Evolutionary conservation across 2,329 filamentous ascomycete species (phyloP).

Genomic region (Blastomyces parvus): DNA sequence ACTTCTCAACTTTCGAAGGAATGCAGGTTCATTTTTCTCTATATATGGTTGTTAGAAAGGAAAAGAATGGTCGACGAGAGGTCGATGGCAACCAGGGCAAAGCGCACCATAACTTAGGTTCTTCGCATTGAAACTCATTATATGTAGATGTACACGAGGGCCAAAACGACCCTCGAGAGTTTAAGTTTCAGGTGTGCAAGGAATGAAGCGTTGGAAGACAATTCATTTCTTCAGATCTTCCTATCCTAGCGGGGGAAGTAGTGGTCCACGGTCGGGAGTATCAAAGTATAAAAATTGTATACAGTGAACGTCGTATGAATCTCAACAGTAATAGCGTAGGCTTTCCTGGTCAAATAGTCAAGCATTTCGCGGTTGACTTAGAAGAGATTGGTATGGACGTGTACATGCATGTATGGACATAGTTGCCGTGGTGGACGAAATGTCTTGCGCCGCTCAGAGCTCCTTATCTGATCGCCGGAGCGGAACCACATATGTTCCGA

Average conservation of each 20-base stretch:
- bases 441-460: background rate
- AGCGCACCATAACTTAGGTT: conserved; percentile 35
- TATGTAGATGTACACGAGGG: background rate
- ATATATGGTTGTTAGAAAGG: background rate
- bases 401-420: background rate
- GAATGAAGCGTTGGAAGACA: background rate
- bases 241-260: background rate
- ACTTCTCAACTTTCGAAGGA: conserved; percentile 33
- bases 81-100: conserved; percentile 3
- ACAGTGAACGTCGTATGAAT: background rate
- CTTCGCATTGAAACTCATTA: conserved; percentile 36
- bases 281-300: background rate
- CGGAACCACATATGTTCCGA: conserved; percentile 1
- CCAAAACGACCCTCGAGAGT: background rate
- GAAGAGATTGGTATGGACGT: background rate
- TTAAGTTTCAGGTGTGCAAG: background rate
- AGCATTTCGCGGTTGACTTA: background rate
- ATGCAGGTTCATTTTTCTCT: conserved; percentile 36
- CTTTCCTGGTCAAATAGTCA: background rate
- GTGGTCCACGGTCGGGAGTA: background rate
- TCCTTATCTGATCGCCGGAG: conserved; percentile 1
- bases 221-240: background rate
- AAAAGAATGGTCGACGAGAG: background rate
- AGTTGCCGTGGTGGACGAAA: background rate
- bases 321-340: background rate